These are phyloP conservation scores for Dipteronia dyeriana DNA, from an alignment of 345 rosid genomes.

Conservation along the genomic window DNA sequence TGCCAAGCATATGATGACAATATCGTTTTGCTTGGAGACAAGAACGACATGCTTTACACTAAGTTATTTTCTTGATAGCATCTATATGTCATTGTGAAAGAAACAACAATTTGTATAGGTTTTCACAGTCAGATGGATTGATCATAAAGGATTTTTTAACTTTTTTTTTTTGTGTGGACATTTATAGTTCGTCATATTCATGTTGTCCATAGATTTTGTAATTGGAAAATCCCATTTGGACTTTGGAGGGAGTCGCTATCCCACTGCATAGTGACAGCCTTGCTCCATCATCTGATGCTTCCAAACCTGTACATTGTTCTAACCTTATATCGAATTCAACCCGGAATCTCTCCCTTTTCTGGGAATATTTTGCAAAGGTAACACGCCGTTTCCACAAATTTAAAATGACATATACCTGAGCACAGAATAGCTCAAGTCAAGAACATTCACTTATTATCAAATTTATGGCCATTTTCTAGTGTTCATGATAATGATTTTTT, in stretches of 20 bases:
- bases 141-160: neutral
- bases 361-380: neutral
- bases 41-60: neutral
- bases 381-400: neutral
- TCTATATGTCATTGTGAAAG: neutral
- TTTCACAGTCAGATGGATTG: neutral
- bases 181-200: neutral
- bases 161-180: neutral
- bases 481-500: no score
- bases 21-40: neutral
- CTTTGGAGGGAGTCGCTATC: neutral
- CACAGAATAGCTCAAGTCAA: no score
- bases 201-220: neutral
- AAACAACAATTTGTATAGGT: conserved; percentile 3
- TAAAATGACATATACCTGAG: no score
- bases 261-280: neutral
- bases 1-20: neutral
- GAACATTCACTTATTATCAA: no score
- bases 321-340: neutral
- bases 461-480: no score
- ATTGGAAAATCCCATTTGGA: neutral
- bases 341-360: neutral
- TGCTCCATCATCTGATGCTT: neutral
- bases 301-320: neutral
- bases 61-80: conserved; percentile 13